A percentile compares a stretch with the other conserved stretches of the same genome.
Evolutionary conservation across 2,329 filamentous ascomycete genomes (phyloP).

Genomic region (Bipolaris cookei): DNA sequence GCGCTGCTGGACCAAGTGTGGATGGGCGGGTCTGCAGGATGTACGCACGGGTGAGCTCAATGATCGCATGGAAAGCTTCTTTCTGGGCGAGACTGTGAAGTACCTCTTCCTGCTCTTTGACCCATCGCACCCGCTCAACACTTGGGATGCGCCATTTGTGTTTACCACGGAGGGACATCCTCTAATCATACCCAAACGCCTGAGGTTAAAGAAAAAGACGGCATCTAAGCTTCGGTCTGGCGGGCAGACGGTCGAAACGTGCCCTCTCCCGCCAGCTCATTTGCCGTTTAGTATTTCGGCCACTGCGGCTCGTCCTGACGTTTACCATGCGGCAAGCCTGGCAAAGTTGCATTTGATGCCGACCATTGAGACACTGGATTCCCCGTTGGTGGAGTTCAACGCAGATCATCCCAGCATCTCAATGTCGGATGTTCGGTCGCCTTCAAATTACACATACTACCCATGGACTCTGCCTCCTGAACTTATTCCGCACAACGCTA

Average conservation of each 20-base stretch:
- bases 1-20: conserved; percentile 87
- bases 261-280: conserved; percentile 66
- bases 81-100: conserved; percentile 93
- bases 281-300: conserved; percentile 76
- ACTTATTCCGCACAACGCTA: conserved; percentile 77
- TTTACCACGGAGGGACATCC: conserved; percentile 98
- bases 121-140: conserved; percentile 83
- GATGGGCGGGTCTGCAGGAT: conserved; percentile 81
- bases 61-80: conserved; percentile 99
- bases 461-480: conserved; percentile 87
- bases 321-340: conserved; percentile 88
- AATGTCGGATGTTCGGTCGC: conserved; percentile 62
- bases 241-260: conserved; percentile 59
- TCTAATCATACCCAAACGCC: conserved; percentile 72
- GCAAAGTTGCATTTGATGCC: conserved; percentile 81
- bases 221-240: conserved; percentile 9
- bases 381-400: conserved; percentile 61
- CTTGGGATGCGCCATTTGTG: conserved; percentile 83
- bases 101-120: conserved; percentile 95
- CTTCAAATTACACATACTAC: conserved; percentile 82
- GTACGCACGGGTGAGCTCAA: conserved; percentile 75
- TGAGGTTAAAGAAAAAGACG: conserved; percentile 30
- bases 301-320: conserved; percentile 77
- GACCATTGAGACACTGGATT: conserved; percentile 62
- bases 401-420: conserved; percentile 61